These are phyloP conservation scores for Pseudomonodictys pantanalensis DNA, from an alignment of 495 filamentous ascomycete species.

Conservation along the genomic window DNA sequence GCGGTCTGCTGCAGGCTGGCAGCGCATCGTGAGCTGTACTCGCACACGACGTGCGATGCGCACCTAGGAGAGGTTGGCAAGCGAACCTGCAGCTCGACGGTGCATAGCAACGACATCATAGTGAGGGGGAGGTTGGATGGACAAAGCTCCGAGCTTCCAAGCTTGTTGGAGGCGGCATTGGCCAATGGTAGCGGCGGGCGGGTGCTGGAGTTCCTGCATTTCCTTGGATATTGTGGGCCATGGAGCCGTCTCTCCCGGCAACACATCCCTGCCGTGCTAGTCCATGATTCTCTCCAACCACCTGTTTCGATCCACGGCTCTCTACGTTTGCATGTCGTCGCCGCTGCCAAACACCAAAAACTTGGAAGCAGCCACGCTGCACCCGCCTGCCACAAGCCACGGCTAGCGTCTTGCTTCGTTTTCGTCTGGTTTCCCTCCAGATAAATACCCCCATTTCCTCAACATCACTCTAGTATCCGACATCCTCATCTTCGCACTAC, in stretches of 20 bases:
- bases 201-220: background rate
- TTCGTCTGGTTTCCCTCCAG: background rate
- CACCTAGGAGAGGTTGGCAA: no score
- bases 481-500: conserved; percentile 11
- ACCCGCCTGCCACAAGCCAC: background rate
- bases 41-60: no score
- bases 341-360: background rate
- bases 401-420: background rate
- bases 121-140: background rate
- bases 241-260: background rate
- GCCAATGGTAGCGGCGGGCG: background rate
- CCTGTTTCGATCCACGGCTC: background rate
- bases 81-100: no score
- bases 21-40: no score
- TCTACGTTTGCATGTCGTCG: background rate
- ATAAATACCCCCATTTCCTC: conserved; percentile 10
- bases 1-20: no score
- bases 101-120: background rate
- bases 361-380: background rate
- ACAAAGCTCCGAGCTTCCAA: background rate
- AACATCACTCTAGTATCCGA: background rate
- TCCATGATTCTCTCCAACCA: no score
- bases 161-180: background rate
- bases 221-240: background rate
- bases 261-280: background rate